Conservation (phyloP, 192 early-diverging fungal species). For the Backusella australiensis region DNA sequence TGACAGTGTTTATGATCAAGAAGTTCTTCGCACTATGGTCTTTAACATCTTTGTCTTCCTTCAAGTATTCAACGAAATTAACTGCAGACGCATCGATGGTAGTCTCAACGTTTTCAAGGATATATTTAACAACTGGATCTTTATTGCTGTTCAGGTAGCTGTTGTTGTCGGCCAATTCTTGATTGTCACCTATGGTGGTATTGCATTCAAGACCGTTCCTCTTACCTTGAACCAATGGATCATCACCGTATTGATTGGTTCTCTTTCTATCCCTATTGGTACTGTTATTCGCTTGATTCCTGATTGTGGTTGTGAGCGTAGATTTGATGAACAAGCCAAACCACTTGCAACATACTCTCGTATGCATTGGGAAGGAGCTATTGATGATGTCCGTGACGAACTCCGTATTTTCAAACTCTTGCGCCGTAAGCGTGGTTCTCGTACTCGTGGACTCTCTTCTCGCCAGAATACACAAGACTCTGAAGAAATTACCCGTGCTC, state of each 20-base stretch:
- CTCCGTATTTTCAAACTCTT: slow-evolving; percentile 23
- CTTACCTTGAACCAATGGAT: slow-evolving; percentile 73
- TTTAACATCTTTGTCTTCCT: slow-evolving; percentile 95
- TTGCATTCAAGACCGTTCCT: slow-evolving; percentile 81
- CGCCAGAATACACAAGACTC: neutral
- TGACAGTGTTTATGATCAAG: slow-evolving; percentile 31
- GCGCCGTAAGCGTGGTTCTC: slow-evolving; percentile 5
- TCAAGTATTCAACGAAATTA: slow-evolving; percentile 94
- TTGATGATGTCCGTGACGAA: slow-evolving; percentile 34
- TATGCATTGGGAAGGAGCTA: slow-evolving; percentile 39
- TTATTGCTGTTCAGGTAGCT: slow-evolving; percentile 71
- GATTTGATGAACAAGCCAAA: slow-evolving; percentile 33
- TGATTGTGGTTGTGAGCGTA: slow-evolving; percentile 48
- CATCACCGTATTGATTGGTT: slow-evolving; percentile 75
- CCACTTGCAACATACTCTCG: slow-evolving; percentile 35
- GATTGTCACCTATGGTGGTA: slow-evolving; percentile 86
- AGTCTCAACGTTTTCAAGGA: slow-evolving; percentile 87
- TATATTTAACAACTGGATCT: slow-evolving; percentile 77
- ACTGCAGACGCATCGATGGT: slow-evolving; percentile 81
- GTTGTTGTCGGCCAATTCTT: slow-evolving; percentile 75
- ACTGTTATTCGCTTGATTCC: slow-evolving; percentile 78
- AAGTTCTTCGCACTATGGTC: slow-evolving; percentile 69
- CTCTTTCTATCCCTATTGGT: slow-evolving; percentile 80
- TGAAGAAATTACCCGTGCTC: neutral
- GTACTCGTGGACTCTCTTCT: neutral